phyloP scores from a whole-genome alignment of 495 filamentous ascomycete species.

The Penicillium riverlandense region DNA sequence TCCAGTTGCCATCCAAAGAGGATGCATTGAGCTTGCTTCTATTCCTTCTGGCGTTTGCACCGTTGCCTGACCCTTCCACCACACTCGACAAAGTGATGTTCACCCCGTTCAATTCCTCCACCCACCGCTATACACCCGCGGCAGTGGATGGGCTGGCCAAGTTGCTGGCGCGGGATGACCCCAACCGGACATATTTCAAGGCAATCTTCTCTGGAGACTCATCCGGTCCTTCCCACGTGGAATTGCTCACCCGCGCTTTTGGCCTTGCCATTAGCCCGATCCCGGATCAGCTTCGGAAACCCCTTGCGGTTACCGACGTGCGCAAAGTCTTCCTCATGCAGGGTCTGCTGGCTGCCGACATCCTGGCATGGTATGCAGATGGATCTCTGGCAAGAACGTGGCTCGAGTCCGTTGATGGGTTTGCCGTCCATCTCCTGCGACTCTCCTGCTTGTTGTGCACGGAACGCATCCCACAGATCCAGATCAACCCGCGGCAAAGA shows the following conservation, averaged over 20 bases:
- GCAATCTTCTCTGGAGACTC: constrained; percentile 71
- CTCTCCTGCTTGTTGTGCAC: constrained; percentile 64
- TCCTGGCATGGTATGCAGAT: constrained; percentile 69
- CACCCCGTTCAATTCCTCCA: constrained; percentile 64
- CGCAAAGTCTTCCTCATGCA: constrained; percentile 86
- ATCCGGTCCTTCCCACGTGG: constrained; percentile 53
- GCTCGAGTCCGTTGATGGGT: constrained; percentile 80
- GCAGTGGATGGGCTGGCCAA: constrained; percentile 90
- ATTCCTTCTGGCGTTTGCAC: constrained; percentile 86
- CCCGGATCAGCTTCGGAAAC: constrained; percentile 50
- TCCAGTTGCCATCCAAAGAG: constrained; percentile 80
- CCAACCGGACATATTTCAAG: constrained; percentile 77
- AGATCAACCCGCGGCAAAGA: constrained; percentile 28
- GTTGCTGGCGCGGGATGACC: constrained; percentile 85
- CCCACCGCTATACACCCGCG: constrained; percentile 83
- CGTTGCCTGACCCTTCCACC: constrained; percentile 49
- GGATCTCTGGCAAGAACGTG: constrained; percentile 66
- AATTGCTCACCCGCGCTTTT: constrained; percentile 84
- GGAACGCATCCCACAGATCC: constrained; percentile 40
- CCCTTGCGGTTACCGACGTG: constrained; percentile 61
- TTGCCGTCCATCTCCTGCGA: constrained; percentile 68
- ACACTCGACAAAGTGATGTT: constrained; percentile 62
- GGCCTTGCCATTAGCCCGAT: constrained; percentile 79
- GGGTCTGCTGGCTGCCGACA: constrained; percentile 84
- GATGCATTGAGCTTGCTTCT: constrained; percentile 82